Evolutionary conservation across 345 rosid genomes (phyloP).

Genomic region (Salix arbutifolia): DNA sequence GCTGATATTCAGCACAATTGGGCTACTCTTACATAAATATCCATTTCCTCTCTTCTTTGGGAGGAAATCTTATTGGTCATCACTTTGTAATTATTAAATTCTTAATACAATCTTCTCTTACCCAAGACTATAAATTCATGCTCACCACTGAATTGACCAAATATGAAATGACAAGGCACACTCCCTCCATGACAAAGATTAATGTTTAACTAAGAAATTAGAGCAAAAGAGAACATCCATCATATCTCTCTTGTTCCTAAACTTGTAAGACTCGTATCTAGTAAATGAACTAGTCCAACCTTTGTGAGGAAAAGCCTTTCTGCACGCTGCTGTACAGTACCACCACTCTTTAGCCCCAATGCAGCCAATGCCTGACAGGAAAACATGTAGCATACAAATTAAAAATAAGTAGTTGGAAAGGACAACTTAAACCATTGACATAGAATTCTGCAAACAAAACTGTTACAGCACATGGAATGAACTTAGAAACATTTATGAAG

Average conservation of each 20-base stretch:
- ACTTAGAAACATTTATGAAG: not conserved
- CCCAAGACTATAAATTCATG: not conserved
- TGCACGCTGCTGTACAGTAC: slow-evolving; percentile 84
- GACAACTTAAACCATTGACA: not conserved
- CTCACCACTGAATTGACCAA: not conserved
- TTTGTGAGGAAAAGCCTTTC: slow-evolving; percentile 93
- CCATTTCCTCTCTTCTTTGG: too few species aligned
- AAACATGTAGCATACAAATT: not conserved
- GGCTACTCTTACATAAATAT: too few species aligned
- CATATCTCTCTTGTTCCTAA: not conserved
- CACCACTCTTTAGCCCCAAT: slow-evolving; percentile 86
- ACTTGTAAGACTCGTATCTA: not conserved
- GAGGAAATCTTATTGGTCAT: too few species aligned
- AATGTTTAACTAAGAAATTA: not conserved
- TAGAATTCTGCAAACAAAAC: not conserved
- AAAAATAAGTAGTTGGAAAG: not conserved
- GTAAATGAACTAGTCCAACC: slow-evolving; percentile 33
- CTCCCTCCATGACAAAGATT: not conserved
- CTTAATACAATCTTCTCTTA: too few species aligned
- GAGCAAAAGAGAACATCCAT: not conserved
- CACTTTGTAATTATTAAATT: too few species aligned
- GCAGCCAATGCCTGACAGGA: slow-evolving; percentile 69
- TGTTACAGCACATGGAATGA: not conserved
- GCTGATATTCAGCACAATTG: too few species aligned
- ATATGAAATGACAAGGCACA: not conserved